phyloP scores from a whole-genome alignment of 495 filamentous ascomycete genomes.

The Penicillium parvum region DNA sequence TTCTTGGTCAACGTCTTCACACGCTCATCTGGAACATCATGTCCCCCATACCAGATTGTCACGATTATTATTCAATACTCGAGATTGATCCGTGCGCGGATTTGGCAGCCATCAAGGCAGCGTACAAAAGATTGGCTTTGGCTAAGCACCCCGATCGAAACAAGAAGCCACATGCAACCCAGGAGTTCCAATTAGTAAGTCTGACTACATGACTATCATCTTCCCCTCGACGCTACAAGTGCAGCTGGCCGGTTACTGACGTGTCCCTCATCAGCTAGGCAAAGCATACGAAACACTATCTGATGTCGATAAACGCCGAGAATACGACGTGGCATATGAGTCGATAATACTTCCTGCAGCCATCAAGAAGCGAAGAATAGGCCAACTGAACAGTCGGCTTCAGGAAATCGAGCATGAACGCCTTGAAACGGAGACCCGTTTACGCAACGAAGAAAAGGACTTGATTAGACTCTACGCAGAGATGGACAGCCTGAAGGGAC shows the following conservation, averaged over 20 bases:
- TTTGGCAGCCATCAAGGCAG: constrained; percentile 4
- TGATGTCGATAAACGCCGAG: constrained; percentile 4
- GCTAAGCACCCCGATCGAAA: constrained; percentile 4
- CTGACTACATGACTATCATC: not conserved
- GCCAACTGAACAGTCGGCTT: not conserved
- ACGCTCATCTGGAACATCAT: not conserved
- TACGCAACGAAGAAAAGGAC: constrained; percentile 1
- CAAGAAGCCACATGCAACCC: constrained; percentile 2
- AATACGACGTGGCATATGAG: constrained; percentile 6
- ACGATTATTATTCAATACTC: constrained; percentile 4
- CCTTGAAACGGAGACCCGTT: not conserved
- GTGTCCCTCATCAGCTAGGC: constrained; percentile 3
- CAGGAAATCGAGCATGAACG: not conserved
- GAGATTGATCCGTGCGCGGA: constrained; percentile 3
- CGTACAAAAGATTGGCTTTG: constrained; percentile 1
- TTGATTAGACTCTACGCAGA: constrained; percentile 5
- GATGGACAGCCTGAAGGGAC: constrained; percentile 1
- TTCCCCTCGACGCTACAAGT: not conserved
- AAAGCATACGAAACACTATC: constrained; percentile 3
- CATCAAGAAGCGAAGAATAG: constrained; percentile 1
- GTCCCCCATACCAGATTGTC: not conserved
- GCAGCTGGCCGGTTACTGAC: too few relatives aligned
- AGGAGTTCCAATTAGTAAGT: constrained; percentile 6
- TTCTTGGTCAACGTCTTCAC: not conserved
- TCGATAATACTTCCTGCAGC: not conserved